Base-by-base conservation (phyloP, 306 rosid genomes). In the Erythrophleum fordii region DNA sequence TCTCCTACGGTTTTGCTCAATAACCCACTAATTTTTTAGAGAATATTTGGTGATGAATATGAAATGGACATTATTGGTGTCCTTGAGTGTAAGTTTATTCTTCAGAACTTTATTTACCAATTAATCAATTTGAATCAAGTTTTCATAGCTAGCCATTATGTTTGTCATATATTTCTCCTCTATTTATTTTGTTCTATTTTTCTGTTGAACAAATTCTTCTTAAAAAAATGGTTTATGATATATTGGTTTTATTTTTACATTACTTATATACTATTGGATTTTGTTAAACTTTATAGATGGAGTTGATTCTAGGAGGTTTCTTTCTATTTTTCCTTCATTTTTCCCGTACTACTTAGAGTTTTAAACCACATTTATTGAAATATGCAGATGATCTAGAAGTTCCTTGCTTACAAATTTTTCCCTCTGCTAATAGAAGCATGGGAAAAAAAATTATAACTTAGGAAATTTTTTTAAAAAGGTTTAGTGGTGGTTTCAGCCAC, bases 381-480 rank as follows among this genome's bases (percentile, higher is more conserved):
- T 42, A n/a, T 42, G 35, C 92, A 94, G 98, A 92, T 80, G 97
- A 94, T 85, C 97, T 97, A 69, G 98, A 92, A 75, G 92, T 86
- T 81, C 81, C 84, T 59, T n/a, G n/a, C n/a, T n/a, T n/a, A n/a
- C n/a, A n/a, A n/a, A n/a, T n/a, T n/a, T n/a, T n/a, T n/a, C n/a
- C n/a, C n/a, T n/a, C n/a, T n/a, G n/a, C n/a, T n/a, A n/a, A n/a
- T n/a, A n/a, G n/a, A n/a, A n/a, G n/a, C n/a, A n/a, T n/a, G n/a
- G n/a, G n/a, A n/a, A n/a, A n/a, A n/a, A n/a, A n/a, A n/a, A n/a
- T n/a, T n/a, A n/a, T n/a, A n/a, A n/a, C n/a, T n/a, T n/a, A n/a
- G n/a, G n/a, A n/a, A n/a, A n/a, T n/a, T n/a, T n/a, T n/a, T n/a
- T n/a, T n/a, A n/a, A n/a, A n/a, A n/a, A n/a, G n/a, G n/a, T n/a